A percentile compares a stretch with the other conserved stretches of the same genome.
Evolutionary conservation across 768 basidiomycete species (phyloP).

Genomic region (Lenzites betulinus): DNA sequence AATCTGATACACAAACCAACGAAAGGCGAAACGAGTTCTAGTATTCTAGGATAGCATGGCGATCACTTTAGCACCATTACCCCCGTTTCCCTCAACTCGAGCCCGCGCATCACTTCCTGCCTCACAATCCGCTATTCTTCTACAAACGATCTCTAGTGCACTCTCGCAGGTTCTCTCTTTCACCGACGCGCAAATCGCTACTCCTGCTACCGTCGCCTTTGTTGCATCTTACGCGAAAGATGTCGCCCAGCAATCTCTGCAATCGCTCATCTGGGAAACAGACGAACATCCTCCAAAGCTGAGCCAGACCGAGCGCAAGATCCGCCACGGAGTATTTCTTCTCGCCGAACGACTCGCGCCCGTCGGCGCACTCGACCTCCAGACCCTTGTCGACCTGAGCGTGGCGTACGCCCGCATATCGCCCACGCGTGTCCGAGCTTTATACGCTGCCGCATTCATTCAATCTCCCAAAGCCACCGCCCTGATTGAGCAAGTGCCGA

Average conservation of each 20-base stretch:
- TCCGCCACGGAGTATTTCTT: slow-evolving; percentile 50
- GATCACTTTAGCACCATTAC: slow-evolving; percentile 38
- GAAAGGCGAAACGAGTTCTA: too few species aligned
- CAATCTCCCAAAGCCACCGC: slow-evolving; percentile 34
- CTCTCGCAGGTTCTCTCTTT: slow-evolving; percentile 51
- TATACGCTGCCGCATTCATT: slow-evolving; percentile 45
- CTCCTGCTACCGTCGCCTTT: slow-evolving; percentile 48
- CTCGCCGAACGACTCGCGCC: slow-evolving; percentile 58
- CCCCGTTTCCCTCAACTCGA: slow-evolving; percentile 55
- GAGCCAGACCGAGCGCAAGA: slow-evolving; percentile 44
- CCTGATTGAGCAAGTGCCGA: slow-evolving; percentile 34
- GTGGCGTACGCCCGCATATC: slow-evolving; percentile 54
- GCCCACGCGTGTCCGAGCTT: slow-evolving; percentile 43
- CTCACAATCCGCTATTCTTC: slow-evolving; percentile 52
- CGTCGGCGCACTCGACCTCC: slow-evolving; percentile 46
- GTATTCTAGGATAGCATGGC: too few species aligned
- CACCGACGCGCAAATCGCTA: slow-evolving; percentile 49
- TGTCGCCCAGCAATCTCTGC: slow-evolving; percentile 51
- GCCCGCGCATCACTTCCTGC: slow-evolving; percentile 51
- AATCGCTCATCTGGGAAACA: slow-evolving; percentile 57
- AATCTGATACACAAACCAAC: too few species aligned
- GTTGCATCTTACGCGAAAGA: slow-evolving; percentile 61
- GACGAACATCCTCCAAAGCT: slow-evolving; percentile 24
- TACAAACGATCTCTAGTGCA: slow-evolving; percentile 47
- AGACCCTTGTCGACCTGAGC: slow-evolving; percentile 62